Percentiles rank a stretch among this genome's conserved stretches.
Evolutionary conservation across 768 basidiomycete genomes (phyloP).

Genomic region (Tylopilus rubrobrunneus): DNA sequence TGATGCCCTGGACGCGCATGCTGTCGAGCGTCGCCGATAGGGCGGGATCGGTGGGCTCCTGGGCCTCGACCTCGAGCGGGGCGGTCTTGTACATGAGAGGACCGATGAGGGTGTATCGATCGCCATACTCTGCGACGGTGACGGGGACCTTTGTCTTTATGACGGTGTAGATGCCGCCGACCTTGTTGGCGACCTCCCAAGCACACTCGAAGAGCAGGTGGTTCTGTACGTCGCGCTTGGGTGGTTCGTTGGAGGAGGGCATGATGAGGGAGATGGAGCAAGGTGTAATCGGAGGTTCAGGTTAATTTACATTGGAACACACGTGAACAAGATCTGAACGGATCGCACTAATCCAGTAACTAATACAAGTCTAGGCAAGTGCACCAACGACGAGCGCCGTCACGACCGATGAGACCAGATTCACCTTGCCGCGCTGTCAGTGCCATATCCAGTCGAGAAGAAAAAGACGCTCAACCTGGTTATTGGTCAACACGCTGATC

Average conservation of each 20-base stretch:
- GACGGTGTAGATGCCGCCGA: slow-evolving; percentile 99
- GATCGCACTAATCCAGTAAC: slow-evolving; percentile 22
- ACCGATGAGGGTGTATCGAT: slow-evolving; percentile 93
- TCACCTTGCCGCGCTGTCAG: slow-evolving; percentile 33
- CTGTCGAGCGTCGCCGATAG: slow-evolving; percentile 70
- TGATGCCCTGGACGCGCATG: slow-evolving; percentile 90
- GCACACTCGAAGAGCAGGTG: slow-evolving; percentile 91
- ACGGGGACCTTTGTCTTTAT: slow-evolving; percentile 99
- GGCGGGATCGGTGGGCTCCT: slow-evolving; percentile 81
- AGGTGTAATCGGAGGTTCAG: neutral
- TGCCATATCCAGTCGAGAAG: neutral
- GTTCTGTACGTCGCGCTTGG: slow-evolving; percentile 69
- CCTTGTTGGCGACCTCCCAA: slow-evolving; percentile 99
- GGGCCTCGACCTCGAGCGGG: slow-evolving; percentile 96
- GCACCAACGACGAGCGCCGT: slow-evolving; percentile 35
- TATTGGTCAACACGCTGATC: slow-evolving; percentile 71
- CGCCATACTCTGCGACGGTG: slow-evolving; percentile 93
- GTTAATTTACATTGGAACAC: neutral
- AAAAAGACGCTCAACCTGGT: slow-evolving; percentile 52
- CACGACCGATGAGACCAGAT: slow-evolving; percentile 40
- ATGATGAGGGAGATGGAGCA: neutral
- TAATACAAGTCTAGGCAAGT: slow-evolving; percentile 25
- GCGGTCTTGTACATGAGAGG: slow-evolving; percentile 98
- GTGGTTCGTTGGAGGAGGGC: slow-evolving; percentile 9
- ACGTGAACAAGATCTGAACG: slow-evolving; percentile 19